Conservation (phyloP, 108 stramenopile species). For the Asterionellopsis glacialis region DNA sequence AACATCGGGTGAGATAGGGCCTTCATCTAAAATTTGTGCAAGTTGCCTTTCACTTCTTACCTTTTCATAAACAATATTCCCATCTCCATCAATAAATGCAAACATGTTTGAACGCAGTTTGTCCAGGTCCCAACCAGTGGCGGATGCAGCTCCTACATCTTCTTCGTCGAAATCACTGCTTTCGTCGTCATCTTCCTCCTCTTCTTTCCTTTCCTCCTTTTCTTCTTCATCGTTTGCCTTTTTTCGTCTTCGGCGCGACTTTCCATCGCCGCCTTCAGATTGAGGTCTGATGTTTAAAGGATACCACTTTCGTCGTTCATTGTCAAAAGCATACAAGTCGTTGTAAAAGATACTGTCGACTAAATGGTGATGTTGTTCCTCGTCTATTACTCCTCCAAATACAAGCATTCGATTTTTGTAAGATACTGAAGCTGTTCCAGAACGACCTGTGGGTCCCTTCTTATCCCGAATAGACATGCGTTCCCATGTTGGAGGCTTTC, state of each 20-base stretch:
- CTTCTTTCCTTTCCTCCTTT: slow-evolving; percentile 23
- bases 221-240: slow-evolving; percentile 23
- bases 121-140: slow-evolving; percentile 74
- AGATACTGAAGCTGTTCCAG: slow-evolving; percentile 59
- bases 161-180: slow-evolving; percentile 30
- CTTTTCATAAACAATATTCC: slow-evolving; percentile 83
- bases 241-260: slow-evolving; percentile 10
- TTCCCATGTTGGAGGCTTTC: slow-evolving; percentile 81
- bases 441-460: slow-evolving; percentile 30
- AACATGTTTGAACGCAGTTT: slow-evolving; percentile 85
- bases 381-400: slow-evolving; percentile 84
- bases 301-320: slow-evolving; percentile 84
- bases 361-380: slow-evolving; percentile 71
- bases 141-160: slow-evolving; percentile 20
- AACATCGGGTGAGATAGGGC: no score
- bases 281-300: slow-evolving; percentile 54
- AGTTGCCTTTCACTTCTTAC: slow-evolving; percentile 24
- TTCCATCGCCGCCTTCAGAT: slow-evolving; percentile 21
- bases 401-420: slow-evolving; percentile 66
- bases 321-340: slow-evolving; percentile 80
- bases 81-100: slow-evolving; percentile 83
- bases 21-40: no score
- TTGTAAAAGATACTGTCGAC: slow-evolving; percentile 82
- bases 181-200: slow-evolving; percentile 25
- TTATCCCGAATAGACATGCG: slow-evolving; percentile 42